phyloP scores from a whole-genome alignment of 2,329 filamentous ascomycete species.

The Aspergillus persii region DNA sequence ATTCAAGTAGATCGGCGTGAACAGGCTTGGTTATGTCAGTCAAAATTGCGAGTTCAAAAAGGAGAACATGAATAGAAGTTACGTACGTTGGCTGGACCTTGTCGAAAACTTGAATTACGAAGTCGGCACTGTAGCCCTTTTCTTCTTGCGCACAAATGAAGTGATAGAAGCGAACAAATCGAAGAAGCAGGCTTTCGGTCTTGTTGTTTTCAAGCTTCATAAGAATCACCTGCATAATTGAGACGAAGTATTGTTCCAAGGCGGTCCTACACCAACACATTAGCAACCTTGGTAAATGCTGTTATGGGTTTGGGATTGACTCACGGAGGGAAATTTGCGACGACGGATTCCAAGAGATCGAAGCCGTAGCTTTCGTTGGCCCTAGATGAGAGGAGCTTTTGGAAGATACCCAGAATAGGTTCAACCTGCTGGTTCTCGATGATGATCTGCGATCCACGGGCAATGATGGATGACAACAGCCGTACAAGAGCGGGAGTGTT shows the following conservation, averaged over 20 bases:
- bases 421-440: slow-evolving; percentile 77
- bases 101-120: slow-evolving; percentile 83
- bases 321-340: slow-evolving; percentile 70
- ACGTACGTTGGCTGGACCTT: slow-evolving; percentile 67
- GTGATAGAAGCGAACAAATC: slow-evolving; percentile 94
- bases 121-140: slow-evolving; percentile 84
- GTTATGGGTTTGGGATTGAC: slow-evolving; percentile 32
- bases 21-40: slow-evolving; percentile 53
- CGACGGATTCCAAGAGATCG: slow-evolving; percentile 80
- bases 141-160: slow-evolving; percentile 78
- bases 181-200: slow-evolving; percentile 78
- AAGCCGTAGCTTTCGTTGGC: slow-evolving; percentile 83
- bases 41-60: background rate
- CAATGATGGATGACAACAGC: slow-evolving; percentile 78
- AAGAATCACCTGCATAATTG: slow-evolving; percentile 79
- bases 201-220: slow-evolving; percentile 68
- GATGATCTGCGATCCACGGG: slow-evolving; percentile 71
- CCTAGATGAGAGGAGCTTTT: slow-evolving; percentile 78
- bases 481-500: slow-evolving; percentile 90
- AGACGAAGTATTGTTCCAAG: slow-evolving; percentile 73
- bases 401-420: slow-evolving; percentile 90
- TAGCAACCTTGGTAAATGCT: background rate
- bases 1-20: slow-evolving; percentile 78
- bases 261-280: slow-evolving; percentile 48
- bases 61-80: background rate